These are phyloP conservation scores for Ustilago crameri DNA, from an alignment of 1,284 basidiomycete genomes.

Conservation along the genomic window DNA sequence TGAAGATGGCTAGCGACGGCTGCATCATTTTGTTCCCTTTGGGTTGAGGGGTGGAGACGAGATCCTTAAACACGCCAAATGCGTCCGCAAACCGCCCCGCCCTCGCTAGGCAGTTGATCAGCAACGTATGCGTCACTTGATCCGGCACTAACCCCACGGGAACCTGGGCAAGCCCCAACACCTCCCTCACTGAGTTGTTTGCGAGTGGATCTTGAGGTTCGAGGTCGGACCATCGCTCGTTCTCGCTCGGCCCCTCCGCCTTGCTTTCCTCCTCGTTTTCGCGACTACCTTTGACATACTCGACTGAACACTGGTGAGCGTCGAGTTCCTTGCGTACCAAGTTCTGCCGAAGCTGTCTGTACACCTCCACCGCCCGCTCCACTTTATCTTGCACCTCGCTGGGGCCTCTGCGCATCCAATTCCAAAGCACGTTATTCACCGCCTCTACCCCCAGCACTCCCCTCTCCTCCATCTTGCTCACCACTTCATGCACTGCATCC, in stretches of 20 bases:
- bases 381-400: conserved; percentile 1
- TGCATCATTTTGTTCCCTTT: conserved; percentile 13
- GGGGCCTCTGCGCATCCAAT: conserved; percentile 20
- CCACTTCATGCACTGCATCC: conserved; percentile 18
- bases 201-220: not conserved
- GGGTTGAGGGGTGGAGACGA: conserved; percentile 29
- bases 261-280: not conserved
- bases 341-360: conserved; percentile 41
- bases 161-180: conserved; percentile 16
- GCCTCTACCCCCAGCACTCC: conserved; percentile 17
- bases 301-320: conserved; percentile 8
- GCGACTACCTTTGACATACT: conserved; percentile 5
- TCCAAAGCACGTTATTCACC: conserved; percentile 35
- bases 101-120: conserved; percentile 34
- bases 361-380: conserved; percentile 3
- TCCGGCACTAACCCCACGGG: conserved; percentile 24
- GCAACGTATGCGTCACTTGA: conserved; percentile 28
- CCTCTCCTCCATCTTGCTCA: conserved; percentile 11
- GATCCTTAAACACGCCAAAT: conserved; percentile 37
- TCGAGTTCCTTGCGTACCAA: conserved; percentile 25
- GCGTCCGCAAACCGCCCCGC: conserved; percentile 41
- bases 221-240: not conserved
- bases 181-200: conserved; percentile 6
- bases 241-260: not conserved
- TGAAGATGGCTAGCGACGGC: conserved; percentile 31